Evolutionary conservation across 2,329 filamentous ascomycete species (phyloP), one percentile per base, ranked within the genome.

Genomic region (Ilyonectria sp.): DNA sequence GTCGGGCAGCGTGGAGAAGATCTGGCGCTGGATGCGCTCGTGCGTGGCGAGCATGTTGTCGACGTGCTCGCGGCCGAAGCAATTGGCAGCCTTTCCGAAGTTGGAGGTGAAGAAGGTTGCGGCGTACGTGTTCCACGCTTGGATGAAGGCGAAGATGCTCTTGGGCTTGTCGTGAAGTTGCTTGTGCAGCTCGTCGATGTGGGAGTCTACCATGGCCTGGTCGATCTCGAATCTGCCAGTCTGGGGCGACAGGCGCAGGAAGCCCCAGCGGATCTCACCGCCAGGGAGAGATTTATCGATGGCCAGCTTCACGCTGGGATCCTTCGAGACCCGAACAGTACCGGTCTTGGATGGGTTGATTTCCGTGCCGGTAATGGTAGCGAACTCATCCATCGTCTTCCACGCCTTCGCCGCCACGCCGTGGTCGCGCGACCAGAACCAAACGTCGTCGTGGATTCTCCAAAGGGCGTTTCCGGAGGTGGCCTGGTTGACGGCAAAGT

Each of bases 401-500:
- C 91, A 93, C 0, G 88, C 90, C 49, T 84, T 82, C 23, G 85
- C 82, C n/a, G 86, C 87, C 3, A 80, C 82, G 3, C 80, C 69
- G 54, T 90, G 85, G 6, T 88, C 82, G 9, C 86, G 85, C 70
- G 83, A 73, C 89, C 90, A 92, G 75, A 92, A 89, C 90, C 90
- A 92, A 58, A 92, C 83, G 69, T 92, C 89, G 69, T 92, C 90
- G 58, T 91, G 86, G 43, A 91, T 81, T 13, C 91, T 87, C 75
- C 90, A 90, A 11, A 92, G 77, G n/a, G 84, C 81, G 2, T 81
- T 79, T 0, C 89, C 89, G 6, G 78, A 72, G 0, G 90, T 89
- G 2, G 81, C 79, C 65, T 87, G 85, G 63, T 91, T 92, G 62
- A 92, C 85, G 0, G 89, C 84, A 72, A 89, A 90, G 73, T 92